A percentile compares a stretch with the other conserved stretches of the same genome.
These are phyloP conservation scores for Ensete ventricosum DNA, from an alignment of 176 grass and related monocot genomes.

Conservation along the genomic window DNA sequence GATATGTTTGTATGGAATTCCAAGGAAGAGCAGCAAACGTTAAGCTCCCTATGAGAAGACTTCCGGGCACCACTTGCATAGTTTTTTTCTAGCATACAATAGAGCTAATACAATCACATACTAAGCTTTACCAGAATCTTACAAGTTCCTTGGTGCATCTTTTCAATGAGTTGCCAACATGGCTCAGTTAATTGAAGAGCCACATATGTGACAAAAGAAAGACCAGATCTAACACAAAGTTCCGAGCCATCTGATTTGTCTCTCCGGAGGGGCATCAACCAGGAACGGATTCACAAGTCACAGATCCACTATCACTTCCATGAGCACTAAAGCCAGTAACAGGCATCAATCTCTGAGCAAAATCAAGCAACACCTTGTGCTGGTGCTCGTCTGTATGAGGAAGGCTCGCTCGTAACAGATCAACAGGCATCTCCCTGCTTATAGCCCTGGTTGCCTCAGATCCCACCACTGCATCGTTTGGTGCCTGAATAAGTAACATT, in stretches of 20 bases:
- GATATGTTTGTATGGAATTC: not conserved
- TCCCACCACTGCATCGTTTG: conserved; percentile 37
- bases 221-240: not conserved
- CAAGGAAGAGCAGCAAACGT: not conserved
- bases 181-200: not conserved
- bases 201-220: not conserved
- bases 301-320: conserved; percentile 30
- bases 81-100: not conserved
- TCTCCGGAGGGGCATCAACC: not conserved
- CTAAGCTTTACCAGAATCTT: not conserved
- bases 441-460: conserved; percentile 63
- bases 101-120: not conserved
- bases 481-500: conserved; percentile 54
- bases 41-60: not conserved
- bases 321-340: conserved; percentile 49
- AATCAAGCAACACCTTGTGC: conserved; percentile 64
- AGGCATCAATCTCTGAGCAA: conserved; percentile 69
- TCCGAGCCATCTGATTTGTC: not conserved
- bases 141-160: not conserved
- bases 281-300: not conserved
- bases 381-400: conserved; percentile 95
- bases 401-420: conserved; percentile 78
- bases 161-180: not conserved
- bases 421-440: conserved; percentile 96
- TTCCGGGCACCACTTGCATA: not conserved